Evolutionary conservation across 2,329 filamentous ascomycete species (phyloP).

Genomic region (Neofusicoccum sp.): DNA sequence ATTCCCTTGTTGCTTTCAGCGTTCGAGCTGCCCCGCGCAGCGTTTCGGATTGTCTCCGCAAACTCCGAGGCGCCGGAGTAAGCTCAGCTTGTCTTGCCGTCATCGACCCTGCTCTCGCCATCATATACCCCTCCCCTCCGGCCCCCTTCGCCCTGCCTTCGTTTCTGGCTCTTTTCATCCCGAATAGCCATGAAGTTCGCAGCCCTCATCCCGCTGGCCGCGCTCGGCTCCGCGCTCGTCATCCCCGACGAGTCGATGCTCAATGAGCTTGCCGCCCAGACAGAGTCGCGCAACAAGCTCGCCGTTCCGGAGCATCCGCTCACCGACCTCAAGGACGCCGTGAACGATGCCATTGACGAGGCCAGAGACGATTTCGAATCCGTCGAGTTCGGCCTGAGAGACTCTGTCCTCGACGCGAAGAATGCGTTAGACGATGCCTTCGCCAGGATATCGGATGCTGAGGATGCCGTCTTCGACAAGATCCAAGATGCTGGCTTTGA

Average conservation of each 20-base stretch:
- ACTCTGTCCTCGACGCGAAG: slow-evolving; percentile 28
- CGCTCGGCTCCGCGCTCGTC: slow-evolving; percentile 52
- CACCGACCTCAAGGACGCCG: slow-evolving; percentile 37
- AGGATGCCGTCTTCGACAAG: slow-evolving; percentile 39
- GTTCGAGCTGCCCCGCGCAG: not conserved
- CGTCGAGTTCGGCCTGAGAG: slow-evolving; percentile 15
- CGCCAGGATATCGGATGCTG: slow-evolving; percentile 38
- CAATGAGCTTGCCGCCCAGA: slow-evolving; percentile 35
- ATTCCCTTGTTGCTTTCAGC: not conserved
- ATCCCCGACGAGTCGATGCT: slow-evolving; percentile 48
- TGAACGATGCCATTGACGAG: slow-evolving; percentile 32
- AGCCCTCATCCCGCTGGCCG: slow-evolving; percentile 49
- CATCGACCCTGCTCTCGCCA: slow-evolving; percentile 23
- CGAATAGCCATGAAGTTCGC: slow-evolving; percentile 48
- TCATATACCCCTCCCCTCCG: slow-evolving; percentile 13
- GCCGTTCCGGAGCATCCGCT: slow-evolving; percentile 13
- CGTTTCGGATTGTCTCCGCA: not conserved
- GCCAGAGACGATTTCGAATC: slow-evolving; percentile 23
- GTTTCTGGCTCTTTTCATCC: slow-evolving; percentile 9
- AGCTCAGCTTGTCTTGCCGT: slow-evolving; percentile 30
- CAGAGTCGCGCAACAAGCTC: slow-evolving; percentile 25
- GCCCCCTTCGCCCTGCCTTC: slow-evolving; percentile 2
- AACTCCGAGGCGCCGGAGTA: slow-evolving; percentile 10
- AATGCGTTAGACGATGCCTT: slow-evolving; percentile 46
- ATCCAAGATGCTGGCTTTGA: slow-evolving; percentile 46